Evolutionary conservation across 768 basidiomycete genomes (phyloP).

Genomic region (Pisolithus tinctorius): DNA sequence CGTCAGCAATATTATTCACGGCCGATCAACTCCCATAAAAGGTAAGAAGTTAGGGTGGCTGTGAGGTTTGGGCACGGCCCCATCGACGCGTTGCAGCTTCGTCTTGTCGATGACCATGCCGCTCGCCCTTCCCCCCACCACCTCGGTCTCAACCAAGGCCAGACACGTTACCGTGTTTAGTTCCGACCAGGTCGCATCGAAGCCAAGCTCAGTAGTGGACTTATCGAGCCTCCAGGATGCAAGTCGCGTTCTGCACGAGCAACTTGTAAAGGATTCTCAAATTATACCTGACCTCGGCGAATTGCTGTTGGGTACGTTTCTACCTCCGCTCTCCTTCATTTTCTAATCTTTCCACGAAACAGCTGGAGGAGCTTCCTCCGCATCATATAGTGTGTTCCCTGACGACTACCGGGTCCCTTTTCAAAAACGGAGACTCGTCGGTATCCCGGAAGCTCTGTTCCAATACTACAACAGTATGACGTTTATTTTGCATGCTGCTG

Average conservation of each 20-base stretch:
- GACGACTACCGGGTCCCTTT: slow-evolving; percentile 76
- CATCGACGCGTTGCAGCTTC: not conserved
- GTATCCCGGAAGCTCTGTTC: slow-evolving; percentile 73
- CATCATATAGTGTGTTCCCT: slow-evolving; percentile 70
- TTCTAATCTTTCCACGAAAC: not conserved
- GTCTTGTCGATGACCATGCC: slow-evolving; percentile 1
- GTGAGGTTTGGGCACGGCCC: no score
- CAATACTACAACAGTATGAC: slow-evolving; percentile 69
- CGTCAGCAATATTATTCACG: no score
- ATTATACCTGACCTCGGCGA: slow-evolving; percentile 73
- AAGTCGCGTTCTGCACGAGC: slow-evolving; percentile 59
- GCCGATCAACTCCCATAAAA: no score
- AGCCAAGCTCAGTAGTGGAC: slow-evolving; percentile 38
- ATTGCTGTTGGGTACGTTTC: slow-evolving; percentile 49
- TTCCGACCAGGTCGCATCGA: slow-evolving; percentile 1
- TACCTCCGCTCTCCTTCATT: not conserved
- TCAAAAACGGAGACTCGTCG: slow-evolving; percentile 68
- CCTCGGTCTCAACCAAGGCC: slow-evolving; percentile 1
- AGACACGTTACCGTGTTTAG: slow-evolving; percentile 3
- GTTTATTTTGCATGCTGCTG: not conserved
- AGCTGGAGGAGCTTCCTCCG: slow-evolving; percentile 66
- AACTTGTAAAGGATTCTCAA: slow-evolving; percentile 66
- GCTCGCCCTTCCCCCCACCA: slow-evolving; percentile 2
- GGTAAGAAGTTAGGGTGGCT: no score
- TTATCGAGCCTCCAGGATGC: slow-evolving; percentile 58